Base-by-base conservation (phyloP, 129 eudicot species). In the Lonicera japonica region DNA sequence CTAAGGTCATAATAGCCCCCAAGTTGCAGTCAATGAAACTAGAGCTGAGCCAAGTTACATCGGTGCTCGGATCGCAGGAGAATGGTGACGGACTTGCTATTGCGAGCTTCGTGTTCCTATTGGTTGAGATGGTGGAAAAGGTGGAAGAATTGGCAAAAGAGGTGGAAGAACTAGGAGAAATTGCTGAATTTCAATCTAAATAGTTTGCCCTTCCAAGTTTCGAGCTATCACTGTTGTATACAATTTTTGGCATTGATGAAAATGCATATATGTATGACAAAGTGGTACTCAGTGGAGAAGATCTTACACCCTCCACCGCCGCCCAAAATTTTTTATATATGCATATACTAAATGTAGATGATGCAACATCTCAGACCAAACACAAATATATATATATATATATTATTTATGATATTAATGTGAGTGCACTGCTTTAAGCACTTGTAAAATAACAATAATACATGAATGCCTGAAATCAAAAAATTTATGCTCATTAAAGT, bases 111-210 rank as follows among this genome's bases (percentile, higher is more conserved):
- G 45, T 74, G 65, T 89, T 85, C 74, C 21, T 82, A 46, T 40
- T 82, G 58, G 67, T 64, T 67, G 90, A 77, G 70, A 80, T 82
- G 5, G 77, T 77, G 25, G 80, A 77, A 21, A 89, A 89, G 70
- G 79, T 82, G 17, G 83, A 82, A 64, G 51, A 64, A 11, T 55
- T 89, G 16, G 90, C 83, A 4, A 68, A 74, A 59, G 74, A 85
- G 70, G 95, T 89, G 50, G 87, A 85, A 61, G 83, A 82, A 55
- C 70, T 89, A 60, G 96, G 85, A 50, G 75, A 77, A 40, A 34
- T 68, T 53, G 90, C 87, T 48, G 60, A 58, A 56, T 85, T 89
- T 64, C 21, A 67, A 52, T 52, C 23, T 8, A 43, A 43, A 36
- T 54, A 52, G 56, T 17, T 24, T 47, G 64, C 54, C 61, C 20